These are phyloP conservation scores for Nitzschia palea DNA, from an alignment of 108 stramenopile species.

Conservation along the genomic window DNA sequence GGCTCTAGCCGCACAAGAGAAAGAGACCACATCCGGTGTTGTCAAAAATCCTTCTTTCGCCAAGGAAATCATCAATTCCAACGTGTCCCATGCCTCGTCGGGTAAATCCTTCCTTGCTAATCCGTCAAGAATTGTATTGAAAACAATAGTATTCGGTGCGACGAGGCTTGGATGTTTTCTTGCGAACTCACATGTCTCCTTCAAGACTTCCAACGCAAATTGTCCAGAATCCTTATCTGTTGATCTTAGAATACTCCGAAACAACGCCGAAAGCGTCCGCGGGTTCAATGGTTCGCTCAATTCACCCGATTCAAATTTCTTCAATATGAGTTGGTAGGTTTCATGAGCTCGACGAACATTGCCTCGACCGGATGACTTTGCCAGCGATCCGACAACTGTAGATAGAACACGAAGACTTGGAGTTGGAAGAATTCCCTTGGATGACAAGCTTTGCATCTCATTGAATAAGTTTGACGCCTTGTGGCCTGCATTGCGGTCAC, in stretches of 20 bases:
- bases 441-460: background rate
- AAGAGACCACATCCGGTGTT: background rate
- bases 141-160: background rate
- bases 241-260: background rate
- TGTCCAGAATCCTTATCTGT: background rate
- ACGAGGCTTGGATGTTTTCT: background rate
- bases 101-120: background rate
- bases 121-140: background rate
- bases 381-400: background rate
- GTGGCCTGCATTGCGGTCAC: background rate
- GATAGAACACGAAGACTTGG: background rate
- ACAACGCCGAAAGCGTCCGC: background rate
- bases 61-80: slow-evolving; percentile 13
- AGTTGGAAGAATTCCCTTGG: background rate
- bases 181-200: background rate
- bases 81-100: background rate
- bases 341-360: background rate
- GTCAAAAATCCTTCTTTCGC: background rate
- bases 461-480: background rate
- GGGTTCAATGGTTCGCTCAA: background rate
- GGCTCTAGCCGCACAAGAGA: background rate
- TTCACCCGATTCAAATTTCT: background rate
- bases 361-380: background rate
- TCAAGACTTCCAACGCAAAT: background rate
- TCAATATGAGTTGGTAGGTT: background rate